Evolutionary conservation across 208 protist genomes (phyloP), one percentile per base, ranked within the genome.

Genomic region (Acanthamoeba pearcei): DNA sequence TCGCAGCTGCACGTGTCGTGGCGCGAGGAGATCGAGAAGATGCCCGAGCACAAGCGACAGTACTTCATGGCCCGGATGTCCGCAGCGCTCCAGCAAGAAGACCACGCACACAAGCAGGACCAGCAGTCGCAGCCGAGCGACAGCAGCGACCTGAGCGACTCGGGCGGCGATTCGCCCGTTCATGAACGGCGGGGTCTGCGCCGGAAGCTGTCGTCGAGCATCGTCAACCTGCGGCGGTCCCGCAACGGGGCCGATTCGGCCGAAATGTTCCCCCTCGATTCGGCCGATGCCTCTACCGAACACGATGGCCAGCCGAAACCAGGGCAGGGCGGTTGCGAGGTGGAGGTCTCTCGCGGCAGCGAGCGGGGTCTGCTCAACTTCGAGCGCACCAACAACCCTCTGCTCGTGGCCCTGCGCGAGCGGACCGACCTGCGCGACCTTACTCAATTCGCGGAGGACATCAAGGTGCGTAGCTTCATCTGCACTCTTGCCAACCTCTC

Each of bases 1-100:
- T 35, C 55, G 10, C 85, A 85, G 19, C 85, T 91, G 9, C 55
- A 74, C 22, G 38, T 32, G 8, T 91, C 85, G 10, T 91, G 85
- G 85, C 32, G 55, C 10, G 85, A 91, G 38, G 85, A 91, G 55
- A 72, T 91, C 13, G 85, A 91, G 55, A 91, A 74, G 24, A 91
- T 91, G 85, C 60, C 85, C 46, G 55, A 27, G 17, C 6, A 72
- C 24, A 64, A 91, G 57, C n/a, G 85, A 10, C 12, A 66, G 38
- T 72, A 70, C 22, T 91, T 91, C 55, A 32, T 32, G 42, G 76
- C 35, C 76, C 53, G 46, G 42, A 51, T 85, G 76, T 13, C 76
- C 12, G 9, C 38, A 9, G 19, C 19, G 55, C 53, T 57, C 53
- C 53, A 57, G 53, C 53, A 3, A 1, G 38, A 49, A 78, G 70